phyloP scores from a whole-genome alignment of 305 asterid genomes.

The Caryopteris hybrid region DNA sequence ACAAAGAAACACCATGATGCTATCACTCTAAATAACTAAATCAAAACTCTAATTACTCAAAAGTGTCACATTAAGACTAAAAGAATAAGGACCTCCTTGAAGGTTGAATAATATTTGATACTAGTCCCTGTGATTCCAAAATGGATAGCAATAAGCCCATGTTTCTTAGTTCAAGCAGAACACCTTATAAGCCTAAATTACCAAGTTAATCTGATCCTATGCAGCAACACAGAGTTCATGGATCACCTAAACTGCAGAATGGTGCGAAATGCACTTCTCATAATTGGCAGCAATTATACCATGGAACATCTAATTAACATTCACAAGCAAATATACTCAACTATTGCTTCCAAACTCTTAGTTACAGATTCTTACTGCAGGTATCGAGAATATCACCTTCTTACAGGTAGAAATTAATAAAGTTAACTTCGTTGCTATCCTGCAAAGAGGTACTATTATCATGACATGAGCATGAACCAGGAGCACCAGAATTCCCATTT shows the following conservation, averaged over 20 bases:
- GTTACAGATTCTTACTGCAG: not conserved
- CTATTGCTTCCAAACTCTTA: not conserved
- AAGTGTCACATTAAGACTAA: not conserved
- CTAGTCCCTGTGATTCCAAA: not conserved
- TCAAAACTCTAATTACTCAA: not conserved
- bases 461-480: not conserved
- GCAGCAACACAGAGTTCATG: not conserved
- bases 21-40: slow-evolving; percentile 1
- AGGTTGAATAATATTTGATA: slow-evolving; percentile 5
- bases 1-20: not conserved
- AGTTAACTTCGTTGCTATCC: not conserved
- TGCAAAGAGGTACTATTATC: not conserved
- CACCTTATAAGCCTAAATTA: not conserved
- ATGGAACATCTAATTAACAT: not conserved
- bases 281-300: not conserved
- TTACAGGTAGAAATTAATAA: not conserved
- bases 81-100: slow-evolving; percentile 1
- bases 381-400: slow-evolving; percentile 7
- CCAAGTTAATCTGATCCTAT: not conserved
- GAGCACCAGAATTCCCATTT: not conserved
- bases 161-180: not conserved
- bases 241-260: not conserved
- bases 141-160: not conserved
- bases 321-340: not conserved
- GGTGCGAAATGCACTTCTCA: not conserved